Base-by-base conservation (phyloP, 306 rosid species). In the Boehmeria nivea region DNA sequence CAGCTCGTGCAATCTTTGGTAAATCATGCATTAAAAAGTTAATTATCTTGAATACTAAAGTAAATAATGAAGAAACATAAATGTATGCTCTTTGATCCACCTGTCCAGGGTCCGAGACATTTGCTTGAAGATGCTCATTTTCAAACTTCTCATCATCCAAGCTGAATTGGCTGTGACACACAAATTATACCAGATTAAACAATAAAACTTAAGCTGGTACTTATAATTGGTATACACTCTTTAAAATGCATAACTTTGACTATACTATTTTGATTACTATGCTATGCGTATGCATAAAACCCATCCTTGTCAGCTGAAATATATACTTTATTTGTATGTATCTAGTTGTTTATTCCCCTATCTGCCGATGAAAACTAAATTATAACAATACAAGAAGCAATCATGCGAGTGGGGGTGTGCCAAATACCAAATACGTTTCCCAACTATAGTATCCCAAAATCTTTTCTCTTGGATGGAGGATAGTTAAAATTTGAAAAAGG, bases 71-170 rank as follows among this genome's bases (percentile, higher is more conserved):
- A 60, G 63, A 48, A 60, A 77, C 42, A 57, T 50, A 54, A 51
- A 44, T 42, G 53, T 28, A 28, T 23, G 65, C 51, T 61, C 65
- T 61, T 25, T 37, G 46, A 64, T 64, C 60, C 50, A 91, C 99
- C 99, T 91, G 96, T 63, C 49, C 84, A 51, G 81, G 81, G 54
- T 91, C 96, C 34, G 99, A 87, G 25, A 48, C 66, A 79, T 91
- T 87, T 75, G 87, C 77, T 49, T 80, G 71, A 62, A 78, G 76
- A 65, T 84, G 82, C 65, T 84, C 96, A 65, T 91, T 87, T 81
- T 84, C 86, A 77, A 87, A 91, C 70, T 79, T 91, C 71, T 75
- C 84, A 71, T 91, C 99, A 64, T 82, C 95, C 75, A 91, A 61
- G 54, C 85, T 72, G 66, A 38, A 82, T 45, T 95, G 82, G 76